Evolutionary conservation across 108 stramenopile genomes (phyloP).

Genomic region (Aurantiochytrium sp.): DNA sequence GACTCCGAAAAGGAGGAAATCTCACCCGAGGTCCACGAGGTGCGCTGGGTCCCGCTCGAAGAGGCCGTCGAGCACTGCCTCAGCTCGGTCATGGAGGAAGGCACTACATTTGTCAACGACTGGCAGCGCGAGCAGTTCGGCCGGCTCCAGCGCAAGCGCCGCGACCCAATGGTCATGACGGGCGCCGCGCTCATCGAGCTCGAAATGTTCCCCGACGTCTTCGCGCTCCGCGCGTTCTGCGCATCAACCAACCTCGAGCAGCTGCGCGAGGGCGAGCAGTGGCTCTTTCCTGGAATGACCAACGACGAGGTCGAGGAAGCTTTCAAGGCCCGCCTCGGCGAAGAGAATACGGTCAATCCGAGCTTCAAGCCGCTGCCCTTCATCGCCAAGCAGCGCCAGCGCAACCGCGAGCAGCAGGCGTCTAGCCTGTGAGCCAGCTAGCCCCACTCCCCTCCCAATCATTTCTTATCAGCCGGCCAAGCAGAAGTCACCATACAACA

Average conservation of each 20-base stretch:
- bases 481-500: too few relatives aligned
- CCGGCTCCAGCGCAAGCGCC: not conserved
- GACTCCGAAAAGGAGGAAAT: not conserved
- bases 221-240: not conserved
- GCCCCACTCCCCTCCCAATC: too few relatives aligned
- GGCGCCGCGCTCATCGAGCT: conserved; percentile 9
- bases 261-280: conserved; percentile 18
- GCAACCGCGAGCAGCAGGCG: not conserved
- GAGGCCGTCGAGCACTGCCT: not conserved
- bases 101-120: not conserved
- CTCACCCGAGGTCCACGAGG: not conserved
- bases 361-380: not conserved
- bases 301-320: conserved; percentile 15
- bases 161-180: conserved; percentile 4
- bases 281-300: conserved; percentile 22
- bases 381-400: not conserved
- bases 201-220: not conserved
- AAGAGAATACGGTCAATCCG: not conserved
- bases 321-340: not conserved
- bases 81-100: not conserved
- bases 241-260: not conserved
- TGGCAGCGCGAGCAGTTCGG: not conserved
- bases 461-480: too few relatives aligned
- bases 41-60: conserved; percentile 22
- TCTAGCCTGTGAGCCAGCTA: not conserved